Evolutionary conservation across 768 basidiomycete species (phyloP), one percentile per base, ranked within the genome.

Genomic region (Ramaria sp.): DNA sequence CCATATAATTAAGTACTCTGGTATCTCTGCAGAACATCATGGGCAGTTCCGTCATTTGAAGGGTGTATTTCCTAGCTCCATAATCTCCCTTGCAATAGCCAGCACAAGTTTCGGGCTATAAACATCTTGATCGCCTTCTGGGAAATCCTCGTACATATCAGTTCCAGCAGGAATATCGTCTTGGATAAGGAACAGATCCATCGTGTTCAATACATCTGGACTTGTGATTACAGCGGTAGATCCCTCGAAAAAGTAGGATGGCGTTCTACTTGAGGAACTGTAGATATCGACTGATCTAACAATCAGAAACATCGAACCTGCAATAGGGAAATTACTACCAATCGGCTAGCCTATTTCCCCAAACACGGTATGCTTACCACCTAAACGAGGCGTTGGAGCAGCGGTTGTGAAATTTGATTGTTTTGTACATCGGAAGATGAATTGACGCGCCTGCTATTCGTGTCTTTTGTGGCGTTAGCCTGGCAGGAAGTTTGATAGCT

Each of bases 391-490:
- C 0, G 89, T 89, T 7, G 76, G 64, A 3, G 51, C 61, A 10
- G 52, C 50, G 57, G 47, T 55, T 15, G 60, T 60, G 57, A 63
- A 60, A 61, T 60, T 55, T 61, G 62, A 51, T 48, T 49, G 18
- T 18, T 50, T 4, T 50, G 53, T 7, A 22, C 18, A 42, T 22
- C n/a, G 6, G 6, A 25, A 44, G 55, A 62, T 60, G 20, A 55
- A 56, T 71, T 70, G 57, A 68, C 67, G 64, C 70, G 70, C 64
- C 72, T 73, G 20, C 78, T 73, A 59, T 90, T 92, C 45, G 89
- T 92, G 65, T 85, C 78, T 25, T 79, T 75, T 5, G 93, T 93
- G 7, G 94, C 88, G 68, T 98, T 98, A 47, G 94, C 95, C 85
- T 87, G 60, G 16, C 20, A 45, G 22, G 43, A 51, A 54, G 39